Base-by-base conservation (phyloP, 2,329 filamentous ascomycete species). In the Nigrograna mackinnonii region DNA sequence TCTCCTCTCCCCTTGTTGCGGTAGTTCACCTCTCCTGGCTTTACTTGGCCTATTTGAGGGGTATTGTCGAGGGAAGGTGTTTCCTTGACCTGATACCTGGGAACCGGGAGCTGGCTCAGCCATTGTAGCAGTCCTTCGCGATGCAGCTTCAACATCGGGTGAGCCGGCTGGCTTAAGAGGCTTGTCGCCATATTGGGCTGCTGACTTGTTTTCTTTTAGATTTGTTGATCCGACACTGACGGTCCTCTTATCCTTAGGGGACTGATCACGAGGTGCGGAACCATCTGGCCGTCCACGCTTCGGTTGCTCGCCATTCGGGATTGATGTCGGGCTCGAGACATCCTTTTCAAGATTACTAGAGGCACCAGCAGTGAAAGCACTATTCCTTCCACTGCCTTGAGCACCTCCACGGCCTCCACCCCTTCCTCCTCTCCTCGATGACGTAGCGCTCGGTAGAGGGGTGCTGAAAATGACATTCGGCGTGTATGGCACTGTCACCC, bases 381-480 rank as follows among this genome's bases (percentile, higher is more conserved):
- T 65, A 54, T 73, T 65, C 47, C 77, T 71, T 46, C 73, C 68
- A 49, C 80, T 77, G 55, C 78, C 78, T 61, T 83, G 79, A 41
- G 77, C 70, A 39, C 76, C 70, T 57, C 79, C 74, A 47, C 81
- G 78, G 39, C 79, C 79, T 55, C 79, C 74, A 43, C 79, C 73
- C 37, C 75, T 71, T 7, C 66, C 67, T 31, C 67, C 67, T 53
- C 67, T 57, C 18, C 67, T 58, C 4, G 59, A 47, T 48, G 71
- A 64, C 19, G 62, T 58, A 31, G 67, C 64, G 22, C 55, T 68
- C n/a, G 85, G 83, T 30, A 96, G 68, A 20, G 87, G 89, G 1
- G 94, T 96, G 65, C 89, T 87, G 69, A 95, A 97, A 44, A 85
- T 85, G 36, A 94, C 90, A 12, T 83, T 86, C 6, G 91, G 92